Base-by-base conservation (phyloP, 768 basidiomycete species). In the Ramaria sp. region DNA sequence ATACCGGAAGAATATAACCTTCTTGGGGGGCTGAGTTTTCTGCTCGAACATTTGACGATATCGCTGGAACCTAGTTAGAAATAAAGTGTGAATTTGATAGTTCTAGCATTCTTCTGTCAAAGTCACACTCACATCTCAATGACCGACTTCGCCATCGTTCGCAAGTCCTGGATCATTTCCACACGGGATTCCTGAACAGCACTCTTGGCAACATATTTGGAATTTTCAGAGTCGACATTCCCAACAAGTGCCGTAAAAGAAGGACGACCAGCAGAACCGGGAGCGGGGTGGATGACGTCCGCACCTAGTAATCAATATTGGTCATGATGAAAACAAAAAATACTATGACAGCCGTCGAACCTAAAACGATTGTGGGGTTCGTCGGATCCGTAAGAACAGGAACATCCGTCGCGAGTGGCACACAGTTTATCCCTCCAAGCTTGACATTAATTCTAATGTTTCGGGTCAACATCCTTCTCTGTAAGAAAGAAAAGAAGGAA, bases 281-380 rank as follows among this genome's bases (percentile, higher is more conserved):
- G 87, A 6, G 86, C 77, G 8, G 89, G 88, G 61, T 91, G 88
- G 38, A 88, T 86, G 27, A 87, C 86, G 64, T 90, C 87, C 16
- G 88, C 88, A 58, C 85, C 83, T 85, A 54, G 10, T 58, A 41
- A 49, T 52, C 50, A 28, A 7, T 9, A 8, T 34, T 28, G 8
- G 15, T 57, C 39, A 44, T 28, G 30, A 22, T n/a, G 2, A 27
- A 27, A 2, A 56, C 48, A 53, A 59, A n/a, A 2, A 30, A 18
- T 5, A 28, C 65, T 59, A 16, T 30, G 28, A 16, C n/a, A 39
- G 16, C n/a, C n/a, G n/a, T n/a, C 56, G 18, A 69, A 76, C 87
- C 88, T 77, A 90, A 82, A 49, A 91, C 78, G 6, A 91, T 78
- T 0, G 88, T 88, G 1, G 88, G 88, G 60, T 81, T 78, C 27